A percentile compares a stretch with the other conserved stretches of the same genome.
phyloP scores from a whole-genome alignment of 2,329 filamentous ascomycete genomes.

The Chaetomiaceae sp. region DNA sequence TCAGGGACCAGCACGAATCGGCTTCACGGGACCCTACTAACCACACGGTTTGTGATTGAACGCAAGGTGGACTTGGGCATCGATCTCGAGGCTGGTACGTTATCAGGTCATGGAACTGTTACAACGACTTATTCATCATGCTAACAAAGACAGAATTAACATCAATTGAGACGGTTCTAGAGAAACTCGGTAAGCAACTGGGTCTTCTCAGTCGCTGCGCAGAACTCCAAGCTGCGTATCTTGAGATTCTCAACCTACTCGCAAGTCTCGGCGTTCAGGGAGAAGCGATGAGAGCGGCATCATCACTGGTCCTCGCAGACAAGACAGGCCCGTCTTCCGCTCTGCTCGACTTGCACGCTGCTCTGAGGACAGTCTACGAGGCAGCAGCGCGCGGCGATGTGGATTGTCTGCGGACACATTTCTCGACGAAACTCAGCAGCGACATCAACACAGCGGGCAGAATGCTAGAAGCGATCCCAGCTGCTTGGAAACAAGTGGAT shows the following conservation, averaged over 20 bases:
- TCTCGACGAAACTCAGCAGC: slow-evolving; percentile 33
- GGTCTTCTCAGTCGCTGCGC: slow-evolving; percentile 25
- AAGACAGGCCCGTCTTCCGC: slow-evolving; percentile 10
- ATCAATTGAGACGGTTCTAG: slow-evolving; percentile 5
- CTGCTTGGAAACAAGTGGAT: slow-evolving; percentile 22
- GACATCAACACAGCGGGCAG: slow-evolving; percentile 38
- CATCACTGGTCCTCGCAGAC: not conserved
- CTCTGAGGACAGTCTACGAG: slow-evolving; percentile 33
- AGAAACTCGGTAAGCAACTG: slow-evolving; percentile 5
- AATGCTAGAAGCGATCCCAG: slow-evolving; percentile 35
- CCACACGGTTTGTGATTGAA: slow-evolving; percentile 51
- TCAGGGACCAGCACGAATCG: slow-evolving; percentile 38
- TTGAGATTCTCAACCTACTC: slow-evolving; percentile 42
- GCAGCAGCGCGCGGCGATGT: slow-evolving; percentile 20
- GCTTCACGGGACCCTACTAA: slow-evolving; percentile 53
- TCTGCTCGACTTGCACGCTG: slow-evolving; percentile 27
- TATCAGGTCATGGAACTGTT: too few species aligned
- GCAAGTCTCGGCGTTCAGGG: slow-evolving; percentile 26
- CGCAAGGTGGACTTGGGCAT: slow-evolving; percentile 43
- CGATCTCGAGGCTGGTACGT: slow-evolving; percentile 39
- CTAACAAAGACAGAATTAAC: slow-evolving; percentile 3
- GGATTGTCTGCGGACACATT: slow-evolving; percentile 22
- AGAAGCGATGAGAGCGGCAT: slow-evolving; percentile 13
- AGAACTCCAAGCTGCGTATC: slow-evolving; percentile 40
- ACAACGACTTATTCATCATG: not conserved